Evolutionary conservation across 1,284 basidiomycete genomes (phyloP).

Genomic region (Omphalotus olearius): DNA sequence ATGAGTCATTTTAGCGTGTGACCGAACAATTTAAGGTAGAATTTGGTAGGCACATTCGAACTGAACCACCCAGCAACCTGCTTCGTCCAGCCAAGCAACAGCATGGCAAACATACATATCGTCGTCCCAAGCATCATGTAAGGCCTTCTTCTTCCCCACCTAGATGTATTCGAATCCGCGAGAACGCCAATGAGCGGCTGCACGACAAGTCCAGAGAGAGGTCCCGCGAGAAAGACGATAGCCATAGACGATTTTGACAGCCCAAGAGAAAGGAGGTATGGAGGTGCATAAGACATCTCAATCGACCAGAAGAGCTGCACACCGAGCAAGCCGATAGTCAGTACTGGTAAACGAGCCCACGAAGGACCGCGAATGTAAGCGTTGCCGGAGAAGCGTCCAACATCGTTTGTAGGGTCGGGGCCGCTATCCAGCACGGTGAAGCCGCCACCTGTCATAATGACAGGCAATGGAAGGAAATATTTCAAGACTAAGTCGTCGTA

Average conservation of each 20-base stretch:
- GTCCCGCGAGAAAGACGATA: conserved; percentile 92
- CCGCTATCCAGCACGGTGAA: conserved; percentile 11
- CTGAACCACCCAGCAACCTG: conserved; percentile 67
- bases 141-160: conserved; percentile 79
- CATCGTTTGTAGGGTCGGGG: not conserved
- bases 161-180: conserved; percentile 85
- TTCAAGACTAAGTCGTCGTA: not conserved
- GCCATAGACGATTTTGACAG: conserved; percentile 86
- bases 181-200: conserved; percentile 90
- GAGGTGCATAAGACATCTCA: conserved; percentile 92
- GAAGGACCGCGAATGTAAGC: conserved; percentile 53
- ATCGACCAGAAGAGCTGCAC: conserved; percentile 88
- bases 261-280: conserved; percentile 89
- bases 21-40: not conserved
- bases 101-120: conserved; percentile 69
- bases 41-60: conserved; percentile 14
- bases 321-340: conserved; percentile 78
- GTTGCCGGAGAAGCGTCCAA: conserved; percentile 13
- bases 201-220: conserved; percentile 86
- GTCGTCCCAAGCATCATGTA: conserved; percentile 77
- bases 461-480: not conserved
- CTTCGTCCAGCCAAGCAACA: conserved; percentile 83
- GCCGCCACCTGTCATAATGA: conserved; percentile 17
- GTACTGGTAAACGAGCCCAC: conserved; percentile 62
- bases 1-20: not conserved